phyloP scores from a whole-genome alignment of 805 yeast genomes.

The Ogataea methanolica region DNA sequence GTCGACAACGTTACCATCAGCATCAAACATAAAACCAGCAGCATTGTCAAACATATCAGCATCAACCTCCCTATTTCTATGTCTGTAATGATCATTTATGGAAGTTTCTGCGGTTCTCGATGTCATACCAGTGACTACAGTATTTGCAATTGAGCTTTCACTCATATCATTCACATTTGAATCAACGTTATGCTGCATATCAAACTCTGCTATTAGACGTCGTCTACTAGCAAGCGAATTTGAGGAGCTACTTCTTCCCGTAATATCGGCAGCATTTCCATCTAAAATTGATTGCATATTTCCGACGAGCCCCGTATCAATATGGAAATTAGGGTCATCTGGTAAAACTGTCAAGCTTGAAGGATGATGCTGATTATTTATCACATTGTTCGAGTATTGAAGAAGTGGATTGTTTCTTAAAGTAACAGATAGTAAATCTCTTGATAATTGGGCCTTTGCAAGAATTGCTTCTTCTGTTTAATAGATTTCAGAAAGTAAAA shows the following conservation, averaged over 20 bases:
- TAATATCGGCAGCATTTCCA: neutral
- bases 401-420: neutral
- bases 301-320: constrained; percentile 29
- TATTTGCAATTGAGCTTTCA: neutral
- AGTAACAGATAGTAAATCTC: constrained; percentile 1
- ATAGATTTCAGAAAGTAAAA: too few relatives aligned
- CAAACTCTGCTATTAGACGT: too few relatives aligned
- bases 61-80: neutral
- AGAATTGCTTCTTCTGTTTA: constrained; percentile 14
- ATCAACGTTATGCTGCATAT: neutral
- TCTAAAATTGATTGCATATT: constrained; percentile 2
- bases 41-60: constrained; percentile 6
- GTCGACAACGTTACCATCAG: constrained; percentile 11
- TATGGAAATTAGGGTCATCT: constrained; percentile 37
- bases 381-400: neutral
- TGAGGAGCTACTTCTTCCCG: too few relatives aligned
- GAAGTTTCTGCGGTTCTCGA: too few relatives aligned
- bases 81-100: neutral
- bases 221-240: too few relatives aligned
- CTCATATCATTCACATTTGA: neutral
- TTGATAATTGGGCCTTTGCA: constrained; percentile 9
- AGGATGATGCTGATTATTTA: neutral
- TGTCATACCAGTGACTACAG: neutral
- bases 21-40: constrained; percentile 14
- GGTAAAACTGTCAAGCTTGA: constrained; percentile 7